These are phyloP conservation scores for Rhododendron ferrugineum DNA, from an alignment of 148 eudicot genomes.

Conservation along the genomic window DNA sequence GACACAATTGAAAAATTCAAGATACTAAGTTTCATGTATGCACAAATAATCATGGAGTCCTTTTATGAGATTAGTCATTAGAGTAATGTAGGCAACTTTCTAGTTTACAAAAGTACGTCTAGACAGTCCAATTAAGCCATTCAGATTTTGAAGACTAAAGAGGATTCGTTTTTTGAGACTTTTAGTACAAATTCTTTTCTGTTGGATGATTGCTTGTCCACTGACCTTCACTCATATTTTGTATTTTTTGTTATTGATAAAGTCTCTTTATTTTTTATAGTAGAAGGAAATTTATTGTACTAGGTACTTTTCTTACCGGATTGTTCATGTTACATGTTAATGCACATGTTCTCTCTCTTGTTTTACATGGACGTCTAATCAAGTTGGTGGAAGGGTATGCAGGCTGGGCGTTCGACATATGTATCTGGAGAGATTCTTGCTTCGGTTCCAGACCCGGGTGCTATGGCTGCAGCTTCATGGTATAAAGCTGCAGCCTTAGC, in stretches of 20 bases:
- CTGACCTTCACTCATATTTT: background rate
- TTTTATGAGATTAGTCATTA: background rate
- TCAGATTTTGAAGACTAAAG: background rate
- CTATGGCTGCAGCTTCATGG: slow-evolving; percentile 98
- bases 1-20: background rate
- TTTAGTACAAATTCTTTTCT: background rate
- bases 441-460: slow-evolving; percentile 92
- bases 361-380: background rate
- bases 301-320: background rate
- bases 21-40: background rate
- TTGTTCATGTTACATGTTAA: background rate
- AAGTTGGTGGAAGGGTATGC: slow-evolving; percentile 11
- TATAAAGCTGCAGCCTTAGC: slow-evolving; percentile 82
- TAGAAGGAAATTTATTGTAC: background rate
- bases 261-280: too few relatives aligned
- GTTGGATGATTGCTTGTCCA: background rate
- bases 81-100: background rate
- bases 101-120: background rate
- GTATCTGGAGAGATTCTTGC: slow-evolving; percentile 61
- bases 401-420: slow-evolving; percentile 96
- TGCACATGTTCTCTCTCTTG: background rate
- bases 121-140: background rate
- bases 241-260: background rate
- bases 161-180: background rate
- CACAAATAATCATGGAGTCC: background rate